Evolutionary conservation across 192 early-diverging fungal genomes (phyloP).

Genomic region (Physocladia obscura): DNA sequence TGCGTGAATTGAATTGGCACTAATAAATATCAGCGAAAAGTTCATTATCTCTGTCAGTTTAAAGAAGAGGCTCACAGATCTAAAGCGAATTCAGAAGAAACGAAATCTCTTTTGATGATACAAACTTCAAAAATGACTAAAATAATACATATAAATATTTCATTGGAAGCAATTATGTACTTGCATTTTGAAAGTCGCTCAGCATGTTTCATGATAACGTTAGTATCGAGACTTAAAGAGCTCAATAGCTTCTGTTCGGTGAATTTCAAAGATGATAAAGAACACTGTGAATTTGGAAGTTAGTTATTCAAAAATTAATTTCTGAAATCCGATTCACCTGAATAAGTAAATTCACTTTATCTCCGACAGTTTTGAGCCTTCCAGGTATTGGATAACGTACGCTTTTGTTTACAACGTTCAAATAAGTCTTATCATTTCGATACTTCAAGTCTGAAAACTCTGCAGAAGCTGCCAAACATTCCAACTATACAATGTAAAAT

Average conservation of each 20-base stretch:
- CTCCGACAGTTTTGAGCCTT: constrained; percentile 28
- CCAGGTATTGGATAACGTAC: constrained; percentile 42
- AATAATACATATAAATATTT: not conserved
- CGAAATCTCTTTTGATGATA: constrained; percentile 26
- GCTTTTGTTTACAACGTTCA: constrained; percentile 48
- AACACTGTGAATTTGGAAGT: constrained; percentile 30
- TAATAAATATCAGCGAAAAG: constrained; percentile 10
- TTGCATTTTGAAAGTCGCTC: constrained; percentile 38
- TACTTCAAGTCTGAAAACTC: constrained; percentile 49
- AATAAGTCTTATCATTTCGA: constrained; percentile 41
- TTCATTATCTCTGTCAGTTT: not conserved
- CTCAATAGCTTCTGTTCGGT: constrained; percentile 18
- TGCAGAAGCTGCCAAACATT: constrained; percentile 42
- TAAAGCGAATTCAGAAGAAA: constrained; percentile 26
- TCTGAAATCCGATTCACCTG: constrained; percentile 42
- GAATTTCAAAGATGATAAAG: constrained; percentile 34
- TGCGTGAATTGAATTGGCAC: constrained; percentile 42
- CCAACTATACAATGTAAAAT: constrained; percentile 34
- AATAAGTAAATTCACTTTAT: constrained; percentile 56
- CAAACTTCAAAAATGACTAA: constrained; percentile 40
- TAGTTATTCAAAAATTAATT: not conserved
- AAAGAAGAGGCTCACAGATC: constrained; percentile 38
- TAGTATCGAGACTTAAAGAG: constrained; percentile 23
- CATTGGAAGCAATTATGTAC: not conserved
- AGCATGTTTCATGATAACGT: constrained; percentile 31